A percentile compares a stretch with the other conserved stretches of the same genome.
Conservation (phyloP, 2,329 filamentous ascomycete genomes). For the Alternaria burnsii region DNA sequence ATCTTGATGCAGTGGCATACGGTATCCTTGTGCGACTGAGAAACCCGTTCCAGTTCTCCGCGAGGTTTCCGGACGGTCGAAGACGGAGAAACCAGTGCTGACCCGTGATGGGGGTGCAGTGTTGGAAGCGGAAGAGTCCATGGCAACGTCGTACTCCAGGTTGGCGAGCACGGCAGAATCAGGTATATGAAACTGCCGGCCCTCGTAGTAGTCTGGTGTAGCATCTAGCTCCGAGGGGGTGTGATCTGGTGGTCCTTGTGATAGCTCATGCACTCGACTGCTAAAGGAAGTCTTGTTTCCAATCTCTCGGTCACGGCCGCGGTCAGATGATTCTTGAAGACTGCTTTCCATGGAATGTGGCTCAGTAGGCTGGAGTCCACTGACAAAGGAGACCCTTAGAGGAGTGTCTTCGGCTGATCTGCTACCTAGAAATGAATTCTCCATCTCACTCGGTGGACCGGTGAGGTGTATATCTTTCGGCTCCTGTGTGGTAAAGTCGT, state of each 20-base stretch:
- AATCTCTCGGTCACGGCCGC: conserved; percentile 25
- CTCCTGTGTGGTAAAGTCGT: conserved; percentile 45
- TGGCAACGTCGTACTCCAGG: conserved; percentile 43
- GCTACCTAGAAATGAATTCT: conserved; percentile 36
- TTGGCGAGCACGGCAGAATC: conserved; percentile 36
- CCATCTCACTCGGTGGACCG: conserved; percentile 44
- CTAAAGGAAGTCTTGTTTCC: conserved; percentile 45
- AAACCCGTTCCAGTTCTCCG: conserved; percentile 29
- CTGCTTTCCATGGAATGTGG: conserved; percentile 19
- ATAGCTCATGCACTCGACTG: conserved; percentile 45
- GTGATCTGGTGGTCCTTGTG: conserved; percentile 22
- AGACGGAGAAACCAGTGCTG: conserved; percentile 39
- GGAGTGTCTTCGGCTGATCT: conserved; percentile 38
- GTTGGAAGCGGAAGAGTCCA: conserved; percentile 38
- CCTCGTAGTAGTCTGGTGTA: conserved; percentile 16
- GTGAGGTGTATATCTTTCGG: conserved; percentile 48
- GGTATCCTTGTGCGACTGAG: conserved; percentile 34
- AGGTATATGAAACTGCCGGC: conserved; percentile 25
- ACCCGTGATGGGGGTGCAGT: conserved; percentile 37
- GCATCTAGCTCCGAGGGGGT: conserved; percentile 7
- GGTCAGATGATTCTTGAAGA: conserved; percentile 17
- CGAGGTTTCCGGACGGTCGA: conserved; percentile 28
- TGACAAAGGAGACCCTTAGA: conserved; percentile 32
- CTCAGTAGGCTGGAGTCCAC: conserved; percentile 31
- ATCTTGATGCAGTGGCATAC: conserved; percentile 46